These are phyloP conservation scores for Tolypocladium paradoxum DNA, from an alignment of 2,329 filamentous ascomycete genomes.

Conservation along the genomic window DNA sequence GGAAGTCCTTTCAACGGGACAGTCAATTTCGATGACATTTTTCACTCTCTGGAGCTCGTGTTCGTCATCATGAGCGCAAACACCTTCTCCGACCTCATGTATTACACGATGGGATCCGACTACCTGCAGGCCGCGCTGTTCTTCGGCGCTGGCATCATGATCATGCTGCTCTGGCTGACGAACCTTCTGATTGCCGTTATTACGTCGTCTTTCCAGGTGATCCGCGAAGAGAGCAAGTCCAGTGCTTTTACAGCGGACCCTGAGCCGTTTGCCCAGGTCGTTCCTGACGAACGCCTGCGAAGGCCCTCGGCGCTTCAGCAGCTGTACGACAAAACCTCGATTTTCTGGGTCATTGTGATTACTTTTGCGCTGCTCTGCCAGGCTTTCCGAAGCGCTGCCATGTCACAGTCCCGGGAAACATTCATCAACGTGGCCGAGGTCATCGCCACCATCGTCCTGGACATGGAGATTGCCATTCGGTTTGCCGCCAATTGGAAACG, in stretches of 20 bases:
- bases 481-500: slow-evolving; percentile 68
- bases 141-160: slow-evolving; percentile 64
- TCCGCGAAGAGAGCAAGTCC: slow-evolving; percentile 87
- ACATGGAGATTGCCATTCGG: slow-evolving; percentile 73
- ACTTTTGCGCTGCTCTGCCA: slow-evolving; percentile 70
- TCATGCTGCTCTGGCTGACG: slow-evolving; percentile 92
- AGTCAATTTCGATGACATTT: slow-evolving; percentile 89
- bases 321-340: slow-evolving; percentile 61
- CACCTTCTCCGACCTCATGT: slow-evolving; percentile 91
- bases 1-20: slow-evolving; percentile 73
- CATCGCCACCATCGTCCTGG: slow-evolving; percentile 64
- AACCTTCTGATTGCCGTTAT: slow-evolving; percentile 94
- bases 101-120: slow-evolving; percentile 84
- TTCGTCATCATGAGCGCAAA: slow-evolving; percentile 99
- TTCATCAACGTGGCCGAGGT: slow-evolving; percentile 68
- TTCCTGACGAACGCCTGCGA: slow-evolving; percentile 25
- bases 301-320: slow-evolving; percentile 48
- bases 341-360: slow-evolving; percentile 75
- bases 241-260: slow-evolving; percentile 83
- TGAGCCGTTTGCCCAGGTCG: slow-evolving; percentile 27
- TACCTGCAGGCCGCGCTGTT: slow-evolving; percentile 79
- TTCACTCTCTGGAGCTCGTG: slow-evolving; percentile 83
- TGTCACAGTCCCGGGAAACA: slow-evolving; percentile 47
- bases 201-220: slow-evolving; percentile 96
- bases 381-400: slow-evolving; percentile 63